These are phyloP conservation scores for Letharia columbiana DNA, from an alignment of 495 filamentous ascomycete genomes.

Conservation along the genomic window DNA sequence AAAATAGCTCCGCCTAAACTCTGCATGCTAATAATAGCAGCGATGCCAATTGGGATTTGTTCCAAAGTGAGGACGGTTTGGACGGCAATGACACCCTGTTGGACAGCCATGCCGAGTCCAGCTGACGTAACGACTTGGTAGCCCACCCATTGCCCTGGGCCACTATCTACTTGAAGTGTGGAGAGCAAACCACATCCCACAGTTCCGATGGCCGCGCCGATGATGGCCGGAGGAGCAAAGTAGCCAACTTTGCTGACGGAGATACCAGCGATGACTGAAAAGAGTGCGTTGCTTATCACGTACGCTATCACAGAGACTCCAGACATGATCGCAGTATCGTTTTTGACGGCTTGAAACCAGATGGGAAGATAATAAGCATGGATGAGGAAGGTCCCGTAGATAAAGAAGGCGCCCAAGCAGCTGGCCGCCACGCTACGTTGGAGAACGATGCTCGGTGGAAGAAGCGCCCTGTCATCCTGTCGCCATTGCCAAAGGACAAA, in stretches of 20 bases:
- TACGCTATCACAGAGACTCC: constrained; percentile 35
- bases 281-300: constrained; percentile 37
- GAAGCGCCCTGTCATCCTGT: constrained; percentile 34
- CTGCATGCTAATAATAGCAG: constrained; percentile 49
- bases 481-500: constrained; percentile 30
- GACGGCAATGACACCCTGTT: constrained; percentile 31
- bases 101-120: constrained; percentile 33
- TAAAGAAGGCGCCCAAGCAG: constrained; percentile 22
- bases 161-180: constrained; percentile 45
- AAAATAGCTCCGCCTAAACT: constrained; percentile 55
- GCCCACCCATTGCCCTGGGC: constrained; percentile 51
- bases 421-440: constrained; percentile 34
- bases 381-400: constrained; percentile 30
- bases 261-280: constrained; percentile 41
- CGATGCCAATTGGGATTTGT: constrained; percentile 35
- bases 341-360: constrained; percentile 63
- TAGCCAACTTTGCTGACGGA: constrained; percentile 52
- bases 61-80: constrained; percentile 32
- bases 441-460: constrained; percentile 31
- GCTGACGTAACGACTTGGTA: constrained; percentile 44
- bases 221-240: constrained; percentile 52
- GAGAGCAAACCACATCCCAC: constrained; percentile 56
- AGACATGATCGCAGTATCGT: constrained; percentile 28
- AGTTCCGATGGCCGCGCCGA: constrained; percentile 43
- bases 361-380: constrained; percentile 57